phyloP scores from a whole-genome alignment of 139 green algal species.

The Eudorina sp. region DNA sequence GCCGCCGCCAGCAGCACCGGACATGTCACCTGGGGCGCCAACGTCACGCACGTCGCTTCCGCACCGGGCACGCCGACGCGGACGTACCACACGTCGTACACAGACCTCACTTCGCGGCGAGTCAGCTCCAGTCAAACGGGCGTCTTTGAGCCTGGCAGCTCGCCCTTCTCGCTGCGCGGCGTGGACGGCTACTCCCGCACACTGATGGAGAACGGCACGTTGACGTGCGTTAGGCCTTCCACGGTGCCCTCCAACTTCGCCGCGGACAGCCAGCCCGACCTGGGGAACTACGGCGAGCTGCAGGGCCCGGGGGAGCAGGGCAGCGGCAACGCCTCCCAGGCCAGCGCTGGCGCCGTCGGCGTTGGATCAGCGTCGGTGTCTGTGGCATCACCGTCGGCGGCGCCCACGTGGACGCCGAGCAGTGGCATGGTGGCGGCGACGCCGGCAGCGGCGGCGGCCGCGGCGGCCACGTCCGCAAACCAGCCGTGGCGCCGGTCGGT shows the following conservation, averaged over 20 bases:
- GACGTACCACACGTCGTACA: background rate
- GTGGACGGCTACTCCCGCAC: slow-evolving; percentile 9
- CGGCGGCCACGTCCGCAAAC: background rate
- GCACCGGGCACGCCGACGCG: slow-evolving; percentile 31
- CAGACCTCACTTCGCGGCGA: slow-evolving; percentile 6
- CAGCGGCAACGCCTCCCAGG: slow-evolving; percentile 10
- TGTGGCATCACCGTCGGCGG: background rate
- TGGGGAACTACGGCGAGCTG: background rate
- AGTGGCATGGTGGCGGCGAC: background rate
- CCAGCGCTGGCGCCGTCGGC: background rate
- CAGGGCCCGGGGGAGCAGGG: background rate
- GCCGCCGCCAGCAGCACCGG: background rate
- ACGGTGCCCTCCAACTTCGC: slow-evolving; percentile 38
- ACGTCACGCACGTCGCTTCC: background rate
- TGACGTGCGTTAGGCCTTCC: slow-evolving; percentile 21
- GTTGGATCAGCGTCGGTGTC: background rate
- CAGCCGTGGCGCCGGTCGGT: background rate
- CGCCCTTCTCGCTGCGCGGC: slow-evolving; percentile 35
- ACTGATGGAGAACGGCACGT: slow-evolving; percentile 28
- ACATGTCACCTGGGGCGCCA: slow-evolving; percentile 26
- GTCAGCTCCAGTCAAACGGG: background rate
- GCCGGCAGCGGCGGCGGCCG: background rate
- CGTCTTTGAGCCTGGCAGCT: background rate
- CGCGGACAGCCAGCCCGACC: slow-evolving; percentile 19
- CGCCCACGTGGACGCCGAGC: background rate